phyloP scores from a whole-genome alignment of 1,284 basidiomycete genomes.

The Tylopilus orsonianus region DNA sequence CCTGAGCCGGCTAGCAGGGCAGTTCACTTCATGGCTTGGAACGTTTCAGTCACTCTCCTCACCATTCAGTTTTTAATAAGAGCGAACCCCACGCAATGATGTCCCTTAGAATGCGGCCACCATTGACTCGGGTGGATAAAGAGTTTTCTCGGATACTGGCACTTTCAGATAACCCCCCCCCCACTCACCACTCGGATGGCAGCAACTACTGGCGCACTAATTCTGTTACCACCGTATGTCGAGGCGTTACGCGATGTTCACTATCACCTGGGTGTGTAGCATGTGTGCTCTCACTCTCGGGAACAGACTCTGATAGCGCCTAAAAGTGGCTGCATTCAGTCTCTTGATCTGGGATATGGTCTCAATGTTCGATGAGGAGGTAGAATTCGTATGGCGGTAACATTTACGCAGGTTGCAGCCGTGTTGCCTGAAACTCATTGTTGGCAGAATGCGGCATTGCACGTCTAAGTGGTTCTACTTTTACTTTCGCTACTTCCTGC shows the following conservation, averaged over 20 bases:
- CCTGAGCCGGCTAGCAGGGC: too few species aligned
- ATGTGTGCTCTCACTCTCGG: neutral
- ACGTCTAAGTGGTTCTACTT: slow-evolving; percentile 25
- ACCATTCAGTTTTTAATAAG: too few species aligned
- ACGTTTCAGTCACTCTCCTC: too few species aligned
- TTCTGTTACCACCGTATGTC: slow-evolving; percentile 10
- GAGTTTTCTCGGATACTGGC: too few species aligned
- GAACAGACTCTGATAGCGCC: neutral
- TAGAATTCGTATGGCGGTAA: slow-evolving; percentile 27
- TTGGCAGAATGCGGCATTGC: slow-evolving; percentile 15
- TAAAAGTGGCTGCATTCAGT: slow-evolving; percentile 16
- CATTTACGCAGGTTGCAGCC: neutral
- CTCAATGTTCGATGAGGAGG: slow-evolving; percentile 16
- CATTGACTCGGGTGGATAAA: too few species aligned
- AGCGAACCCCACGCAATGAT: too few species aligned
- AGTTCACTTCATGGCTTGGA: too few species aligned
- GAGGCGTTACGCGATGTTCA: slow-evolving; percentile 8
- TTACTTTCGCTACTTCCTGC: slow-evolving; percentile 21
- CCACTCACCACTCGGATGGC: slow-evolving; percentile 1
- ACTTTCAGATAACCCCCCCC: too few species aligned
- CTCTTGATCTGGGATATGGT: slow-evolving; percentile 24
- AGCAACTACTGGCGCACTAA: neutral
- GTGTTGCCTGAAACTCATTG: neutral
- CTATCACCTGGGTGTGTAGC: slow-evolving; percentile 14
- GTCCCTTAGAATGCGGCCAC: too few species aligned